Conservation (phyloP, 2,329 filamentous ascomycete species). For the Rachicladosporium sp. region DNA sequence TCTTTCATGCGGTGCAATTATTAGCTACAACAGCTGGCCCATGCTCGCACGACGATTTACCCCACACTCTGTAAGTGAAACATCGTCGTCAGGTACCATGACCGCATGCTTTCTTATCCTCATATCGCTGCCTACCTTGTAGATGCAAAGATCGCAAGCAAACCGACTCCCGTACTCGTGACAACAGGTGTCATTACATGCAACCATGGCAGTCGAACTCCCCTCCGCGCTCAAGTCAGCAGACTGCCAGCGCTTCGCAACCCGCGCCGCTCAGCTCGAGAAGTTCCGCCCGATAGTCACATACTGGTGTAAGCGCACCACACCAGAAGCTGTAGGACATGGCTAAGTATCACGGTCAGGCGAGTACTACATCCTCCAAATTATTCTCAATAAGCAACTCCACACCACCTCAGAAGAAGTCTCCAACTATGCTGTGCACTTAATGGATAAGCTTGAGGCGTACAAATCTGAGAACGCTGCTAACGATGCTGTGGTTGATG, state of each 20-base stretch:
- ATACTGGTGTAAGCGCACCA: slow-evolving; percentile 55
- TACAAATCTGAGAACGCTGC: slow-evolving; percentile 60
- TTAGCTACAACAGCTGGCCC: too few relatives aligned
- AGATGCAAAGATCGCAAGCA: too few relatives aligned
- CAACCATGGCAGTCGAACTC: slow-evolving; percentile 57
- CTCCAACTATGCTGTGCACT: slow-evolving; percentile 62
- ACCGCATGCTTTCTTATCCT: too few relatives aligned
- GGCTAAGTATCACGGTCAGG: slow-evolving; percentile 35
- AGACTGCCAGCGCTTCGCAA: slow-evolving; percentile 73
- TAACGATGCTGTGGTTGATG: slow-evolving; percentile 77
- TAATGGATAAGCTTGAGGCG: slow-evolving; percentile 88
- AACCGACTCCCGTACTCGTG: too few relatives aligned
- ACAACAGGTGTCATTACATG: not conserved
- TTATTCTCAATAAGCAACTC: slow-evolving; percentile 70
- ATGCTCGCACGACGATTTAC: too few relatives aligned
- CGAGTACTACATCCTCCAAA: slow-evolving; percentile 85
- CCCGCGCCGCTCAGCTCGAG: slow-evolving; percentile 74
- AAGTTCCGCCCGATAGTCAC: slow-evolving; percentile 73
- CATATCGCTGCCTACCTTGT: too few relatives aligned
- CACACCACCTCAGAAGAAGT: slow-evolving; percentile 69
- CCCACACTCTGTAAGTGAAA: too few relatives aligned
- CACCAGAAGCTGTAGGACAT: too few relatives aligned
- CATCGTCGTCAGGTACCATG: too few relatives aligned
- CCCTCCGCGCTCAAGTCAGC: slow-evolving; percentile 64
- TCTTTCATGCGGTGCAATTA: too few relatives aligned